These are phyloP conservation scores for Hypoxylon sp. DNA, from an alignment of 2,329 filamentous ascomycete species.

Conservation along the genomic window DNA sequence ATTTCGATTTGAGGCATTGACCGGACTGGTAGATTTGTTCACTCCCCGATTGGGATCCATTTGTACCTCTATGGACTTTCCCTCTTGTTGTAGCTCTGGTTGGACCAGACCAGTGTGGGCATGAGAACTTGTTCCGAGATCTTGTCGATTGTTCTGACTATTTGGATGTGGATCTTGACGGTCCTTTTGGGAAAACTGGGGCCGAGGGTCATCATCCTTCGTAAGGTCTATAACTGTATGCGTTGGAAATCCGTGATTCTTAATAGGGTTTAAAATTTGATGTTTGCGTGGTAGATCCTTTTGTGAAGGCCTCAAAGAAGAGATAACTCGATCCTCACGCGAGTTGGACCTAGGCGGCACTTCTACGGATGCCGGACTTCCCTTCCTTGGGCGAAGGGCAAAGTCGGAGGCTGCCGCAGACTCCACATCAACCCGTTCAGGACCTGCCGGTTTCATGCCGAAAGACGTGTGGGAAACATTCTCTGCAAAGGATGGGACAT, in stretches of 20 bases:
- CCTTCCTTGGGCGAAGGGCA: constrained; percentile 49
- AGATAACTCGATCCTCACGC: constrained; percentile 23
- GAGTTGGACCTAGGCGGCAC: constrained; percentile 28
- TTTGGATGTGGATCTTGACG: constrained; percentile 7
- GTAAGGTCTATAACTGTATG: constrained; percentile 47
- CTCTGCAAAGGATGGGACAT: constrained; percentile 33
- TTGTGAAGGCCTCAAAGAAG: not conserved
- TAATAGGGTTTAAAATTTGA: constrained; percentile 13
- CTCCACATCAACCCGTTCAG: constrained; percentile 38
- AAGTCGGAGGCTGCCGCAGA: constrained; percentile 48
- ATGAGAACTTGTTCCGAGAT: not conserved
- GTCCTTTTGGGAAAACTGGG: constrained; percentile 11
- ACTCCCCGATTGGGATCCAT: not conserved
- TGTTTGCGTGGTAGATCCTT: constrained; percentile 18
- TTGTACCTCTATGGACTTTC: constrained; percentile 27
- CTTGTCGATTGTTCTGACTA: constrained; percentile 1
- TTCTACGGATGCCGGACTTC: constrained; percentile 23
- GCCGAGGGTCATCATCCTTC: constrained; percentile 42
- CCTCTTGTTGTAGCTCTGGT: not conserved
- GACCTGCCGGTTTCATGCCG: constrained; percentile 33
- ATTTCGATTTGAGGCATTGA: not conserved
- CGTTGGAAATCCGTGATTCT: constrained; percentile 9
- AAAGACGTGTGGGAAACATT: constrained; percentile 30
- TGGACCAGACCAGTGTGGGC: not conserved
- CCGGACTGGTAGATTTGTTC: not conserved